Percentiles rank a stretch among this genome's conserved stretches.
These are phyloP conservation scores for Macrocybe gigantea DNA, from an alignment of 768 basidiomycete species.

Conservation along the genomic window DNA sequence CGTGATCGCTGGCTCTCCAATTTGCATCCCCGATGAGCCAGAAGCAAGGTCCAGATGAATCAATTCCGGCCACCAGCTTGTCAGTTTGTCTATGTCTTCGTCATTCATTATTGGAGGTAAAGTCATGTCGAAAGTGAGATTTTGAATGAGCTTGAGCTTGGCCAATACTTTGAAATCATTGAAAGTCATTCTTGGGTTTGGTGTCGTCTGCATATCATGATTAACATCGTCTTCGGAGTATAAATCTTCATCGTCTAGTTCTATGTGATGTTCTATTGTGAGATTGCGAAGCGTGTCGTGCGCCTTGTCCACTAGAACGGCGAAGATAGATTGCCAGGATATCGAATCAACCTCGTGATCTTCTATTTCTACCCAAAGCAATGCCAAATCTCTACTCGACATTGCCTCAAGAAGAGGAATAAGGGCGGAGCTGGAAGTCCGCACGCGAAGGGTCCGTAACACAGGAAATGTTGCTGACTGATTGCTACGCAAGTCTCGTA, in stretches of 20 bases:
- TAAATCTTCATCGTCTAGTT: conserved; percentile 24
- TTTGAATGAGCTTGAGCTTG: conserved; percentile 24
- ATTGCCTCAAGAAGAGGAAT: conserved; percentile 28
- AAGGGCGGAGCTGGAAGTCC: conserved; percentile 26
- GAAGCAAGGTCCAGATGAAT: conserved; percentile 32
- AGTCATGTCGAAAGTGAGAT: conserved; percentile 32
- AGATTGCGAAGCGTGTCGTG: conserved; percentile 27
- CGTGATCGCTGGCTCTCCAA: background rate
- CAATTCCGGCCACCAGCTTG: conserved; percentile 40
- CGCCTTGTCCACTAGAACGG: conserved; percentile 19
- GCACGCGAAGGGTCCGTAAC: conserved; percentile 33
- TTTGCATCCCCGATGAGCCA: background rate
- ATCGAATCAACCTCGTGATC: conserved; percentile 15
- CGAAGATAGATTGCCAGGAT: conserved; percentile 31
- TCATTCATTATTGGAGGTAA: conserved; percentile 33
- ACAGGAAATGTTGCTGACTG: conserved; percentile 22
- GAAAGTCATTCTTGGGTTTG: conserved; percentile 18
- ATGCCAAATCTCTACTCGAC: conserved; percentile 22
- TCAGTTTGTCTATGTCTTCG: conserved; percentile 28
- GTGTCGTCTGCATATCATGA: conserved; percentile 6
- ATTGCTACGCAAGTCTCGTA: conserved; percentile 12
- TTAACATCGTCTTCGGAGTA: conserved; percentile 12
- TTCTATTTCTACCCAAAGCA: conserved; percentile 33
- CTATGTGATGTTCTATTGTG: conserved; percentile 37
- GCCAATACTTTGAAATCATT: conserved; percentile 28